A percentile compares a stretch with the other conserved stretches of the same genome.
Evolutionary conservation across 371 early-diverging fungal genomes (phyloP).

Genomic region (Rhizopus sp.): DNA sequence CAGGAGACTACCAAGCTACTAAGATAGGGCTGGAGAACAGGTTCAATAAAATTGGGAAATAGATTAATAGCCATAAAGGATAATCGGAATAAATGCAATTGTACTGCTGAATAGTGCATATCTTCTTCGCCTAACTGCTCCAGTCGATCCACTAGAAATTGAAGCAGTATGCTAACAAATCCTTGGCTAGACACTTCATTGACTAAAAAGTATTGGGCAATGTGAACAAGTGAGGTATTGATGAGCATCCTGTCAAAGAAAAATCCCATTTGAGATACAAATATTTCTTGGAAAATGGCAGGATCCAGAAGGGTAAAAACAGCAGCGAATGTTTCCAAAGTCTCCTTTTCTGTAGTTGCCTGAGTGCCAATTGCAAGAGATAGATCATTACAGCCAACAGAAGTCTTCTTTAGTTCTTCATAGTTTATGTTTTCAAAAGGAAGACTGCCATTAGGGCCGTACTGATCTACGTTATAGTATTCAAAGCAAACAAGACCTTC

Average conservation of each 20-base stretch:
- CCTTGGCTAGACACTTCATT: slow-evolving; percentile 75
- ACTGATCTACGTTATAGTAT: slow-evolving; percentile 78
- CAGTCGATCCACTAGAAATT: slow-evolving; percentile 81
- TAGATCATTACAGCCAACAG: slow-evolving; percentile 34
- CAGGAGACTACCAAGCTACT: slow-evolving; percentile 87
- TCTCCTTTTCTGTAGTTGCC: slow-evolving; percentile 85
- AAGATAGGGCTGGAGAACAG: slow-evolving; percentile 88
- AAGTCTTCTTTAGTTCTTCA: slow-evolving; percentile 8
- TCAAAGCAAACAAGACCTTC: slow-evolving; percentile 90
- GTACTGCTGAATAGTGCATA: slow-evolving; percentile 72
- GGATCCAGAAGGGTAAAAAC: slow-evolving; percentile 89
- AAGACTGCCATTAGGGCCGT: slow-evolving; percentile 54
- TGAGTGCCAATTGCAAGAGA: slow-evolving; percentile 49
- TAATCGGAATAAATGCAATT: slow-evolving; percentile 91
- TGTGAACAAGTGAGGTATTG: slow-evolving; percentile 79
- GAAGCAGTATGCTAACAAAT: slow-evolving; percentile 79
- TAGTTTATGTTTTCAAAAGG: slow-evolving; percentile 21
- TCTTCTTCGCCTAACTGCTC: slow-evolving; percentile 84
- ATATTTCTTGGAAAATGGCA: slow-evolving; percentile 93
- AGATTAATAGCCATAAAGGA: slow-evolving; percentile 92
- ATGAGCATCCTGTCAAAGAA: slow-evolving; percentile 83
- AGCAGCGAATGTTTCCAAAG: slow-evolving; percentile 87
- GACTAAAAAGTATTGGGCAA: slow-evolving; percentile 91
- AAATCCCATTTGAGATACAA: slow-evolving; percentile 86
- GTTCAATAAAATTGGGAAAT: slow-evolving; percentile 93